Conservation (phyloP, 2,329 filamentous ascomycete genomes). For the Botrytis porri region DNA sequence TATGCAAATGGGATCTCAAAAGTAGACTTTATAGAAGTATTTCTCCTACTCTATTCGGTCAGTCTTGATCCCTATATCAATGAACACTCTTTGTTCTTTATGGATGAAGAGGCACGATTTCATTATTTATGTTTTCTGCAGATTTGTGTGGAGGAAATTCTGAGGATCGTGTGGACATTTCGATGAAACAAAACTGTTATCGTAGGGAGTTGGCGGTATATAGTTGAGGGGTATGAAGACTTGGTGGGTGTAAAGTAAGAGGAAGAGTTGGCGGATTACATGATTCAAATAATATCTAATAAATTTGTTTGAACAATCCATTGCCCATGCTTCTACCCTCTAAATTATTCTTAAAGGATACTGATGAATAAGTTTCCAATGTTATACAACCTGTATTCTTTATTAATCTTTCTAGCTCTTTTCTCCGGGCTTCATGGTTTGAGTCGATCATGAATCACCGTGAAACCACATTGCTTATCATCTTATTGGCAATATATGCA, state of each 20-base stretch:
- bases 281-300: not conserved
- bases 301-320: not conserved
- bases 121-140: not conserved
- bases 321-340: not conserved
- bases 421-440: not conserved
- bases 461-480: not conserved
- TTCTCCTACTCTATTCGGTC: slow-evolving; percentile 17
- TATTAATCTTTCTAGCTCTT: not conserved
- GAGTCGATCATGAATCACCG: not conserved
- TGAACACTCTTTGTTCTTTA: not conserved
- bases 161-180: slow-evolving; percentile 8
- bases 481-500: not conserved
- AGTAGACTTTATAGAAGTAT: slow-evolving; percentile 18
- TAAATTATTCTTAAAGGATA: not conserved
- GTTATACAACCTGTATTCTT: not conserved
- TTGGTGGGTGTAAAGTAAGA: not conserved
- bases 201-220: not conserved
- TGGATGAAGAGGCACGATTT: slow-evolving; percentile 1
- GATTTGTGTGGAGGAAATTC: not conserved
- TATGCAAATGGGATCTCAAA: slow-evolving; percentile 10
- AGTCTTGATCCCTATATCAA: slow-evolving; percentile 15
- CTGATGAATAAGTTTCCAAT: not conserved
- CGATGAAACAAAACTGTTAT: not conserved
- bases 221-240: not conserved
- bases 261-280: not conserved